Evolutionary conservation across 2,329 filamentous ascomycete species (phyloP), one percentile per base, ranked within the genome.

Genomic region (Paramyrothecium sp.): DNA sequence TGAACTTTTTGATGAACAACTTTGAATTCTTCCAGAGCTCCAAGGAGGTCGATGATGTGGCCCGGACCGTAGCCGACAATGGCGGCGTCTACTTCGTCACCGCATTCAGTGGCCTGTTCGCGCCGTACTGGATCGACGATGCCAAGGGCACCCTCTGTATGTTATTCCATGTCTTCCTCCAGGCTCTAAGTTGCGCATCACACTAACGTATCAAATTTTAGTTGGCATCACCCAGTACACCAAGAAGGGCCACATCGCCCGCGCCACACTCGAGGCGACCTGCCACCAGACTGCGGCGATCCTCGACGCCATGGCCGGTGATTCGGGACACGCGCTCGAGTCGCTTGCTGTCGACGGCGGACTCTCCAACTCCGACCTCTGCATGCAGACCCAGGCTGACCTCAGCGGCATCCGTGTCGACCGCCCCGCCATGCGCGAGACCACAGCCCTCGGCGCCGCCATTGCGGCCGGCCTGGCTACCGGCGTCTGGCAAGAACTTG

Each of bases 261-360:
- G 92, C 59, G 92, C 92, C 38, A 96, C 92, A 0, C 85, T 97
- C 54, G 92, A 97, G 75, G 92, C 92, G 4, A 93, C 91, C 41
- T 96, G 92, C 77, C 96, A 91, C 80, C 92, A 97, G 75, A 96
- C 91, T 22, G 92, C 92, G 66, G 92, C 92, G 21, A 96, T 97
- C 66, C 83, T 97, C 22, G 89, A 95, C 69, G 91, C 92, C 60
- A 97, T 97, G 92, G 91, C 90, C 69, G 86, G 89, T 65, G 92
- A 96, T 75, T 92, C 89, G 54, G 87, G 88, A 38, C 88, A 93
- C 69, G 85, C 85, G 61, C 82, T 97, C 33, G 82, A 85, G 57
- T 85, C 88, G 62, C 81, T 97, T 48, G 89, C 90, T 34, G 92
- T 96, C 48, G 92, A 97, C 69, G 92, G 92, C 57, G 92, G 92